phyloP scores from a whole-genome alignment of 148 eudicot species.

The Mesembryanthemum crystallinum region DNA sequence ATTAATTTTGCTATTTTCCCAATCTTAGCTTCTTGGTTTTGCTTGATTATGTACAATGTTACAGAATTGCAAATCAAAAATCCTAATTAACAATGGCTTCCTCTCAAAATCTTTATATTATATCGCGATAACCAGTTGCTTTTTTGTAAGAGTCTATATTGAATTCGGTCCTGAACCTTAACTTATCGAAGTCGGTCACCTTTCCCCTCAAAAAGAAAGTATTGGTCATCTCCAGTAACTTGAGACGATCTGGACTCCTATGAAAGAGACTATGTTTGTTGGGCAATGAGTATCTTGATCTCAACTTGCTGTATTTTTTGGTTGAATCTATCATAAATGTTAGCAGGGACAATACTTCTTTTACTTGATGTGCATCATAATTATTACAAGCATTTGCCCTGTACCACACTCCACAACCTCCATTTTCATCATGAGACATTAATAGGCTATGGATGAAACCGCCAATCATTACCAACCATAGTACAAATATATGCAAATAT shows the following conservation, averaged over 20 bases:
- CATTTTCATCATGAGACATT: neutral
- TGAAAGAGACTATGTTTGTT: no score
- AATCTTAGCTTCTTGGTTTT: neutral
- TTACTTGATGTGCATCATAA: neutral
- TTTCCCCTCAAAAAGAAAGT: no score
- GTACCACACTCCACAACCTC: neutral
- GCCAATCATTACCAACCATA: conserved; percentile 27
- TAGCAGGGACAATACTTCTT: no score
- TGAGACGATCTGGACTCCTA: no score
- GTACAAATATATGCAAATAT: conserved; percentile 18
- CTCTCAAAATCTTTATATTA: no score
- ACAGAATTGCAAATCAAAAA: neutral
- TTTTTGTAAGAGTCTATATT: no score
- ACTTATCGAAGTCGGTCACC: no score
- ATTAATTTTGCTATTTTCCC: neutral
- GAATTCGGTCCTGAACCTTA: no score
- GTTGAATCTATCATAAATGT: neutral
- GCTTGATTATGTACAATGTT: neutral
- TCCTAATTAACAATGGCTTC: neutral
- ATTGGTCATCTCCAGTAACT: no score
- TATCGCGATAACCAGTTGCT: neutral
- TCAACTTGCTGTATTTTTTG: neutral
- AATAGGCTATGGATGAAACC: conserved; percentile 1
- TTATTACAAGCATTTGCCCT: neutral
- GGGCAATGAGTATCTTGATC: no score